These are phyloP conservation scores for Xylaria sp. DNA, from an alignment of 2,329 filamentous ascomycete species.

Conservation along the genomic window DNA sequence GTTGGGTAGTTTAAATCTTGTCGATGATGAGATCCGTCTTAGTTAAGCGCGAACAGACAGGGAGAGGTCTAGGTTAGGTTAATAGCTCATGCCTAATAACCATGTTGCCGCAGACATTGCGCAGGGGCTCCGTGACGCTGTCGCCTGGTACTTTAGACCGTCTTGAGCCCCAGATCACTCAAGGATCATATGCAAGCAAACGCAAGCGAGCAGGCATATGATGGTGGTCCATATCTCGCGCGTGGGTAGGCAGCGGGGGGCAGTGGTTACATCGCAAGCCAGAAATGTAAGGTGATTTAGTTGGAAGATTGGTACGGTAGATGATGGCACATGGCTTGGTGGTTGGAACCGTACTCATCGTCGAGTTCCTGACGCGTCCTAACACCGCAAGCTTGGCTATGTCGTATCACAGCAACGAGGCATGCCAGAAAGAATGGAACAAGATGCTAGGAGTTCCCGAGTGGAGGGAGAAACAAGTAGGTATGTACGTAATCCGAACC, in stretches of 20 bases:
- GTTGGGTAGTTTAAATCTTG: not conserved
- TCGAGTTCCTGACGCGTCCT: slow-evolving; percentile 16
- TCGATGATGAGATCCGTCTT: not conserved
- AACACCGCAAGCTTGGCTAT: not conserved
- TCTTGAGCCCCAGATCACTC: not conserved
- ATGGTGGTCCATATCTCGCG: not conserved
- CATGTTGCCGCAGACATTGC: not conserved
- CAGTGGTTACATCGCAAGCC: not conserved
- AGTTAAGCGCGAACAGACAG: not conserved
- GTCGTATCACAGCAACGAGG: not conserved
- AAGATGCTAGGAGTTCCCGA: not conserved
- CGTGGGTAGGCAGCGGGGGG: not conserved
- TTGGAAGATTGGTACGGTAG: slow-evolving; percentile 9
- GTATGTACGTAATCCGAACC: not conserved
- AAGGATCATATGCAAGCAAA: not conserved
- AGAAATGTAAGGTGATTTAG: slow-evolving; percentile 24
- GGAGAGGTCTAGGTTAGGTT: not conserved
- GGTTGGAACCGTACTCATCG: slow-evolving; percentile 18
- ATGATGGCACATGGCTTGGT: slow-evolving; percentile 6
- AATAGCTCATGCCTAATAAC: not conserved
- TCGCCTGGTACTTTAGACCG: not conserved
- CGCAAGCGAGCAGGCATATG: not conserved
- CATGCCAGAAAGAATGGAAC: not conserved
- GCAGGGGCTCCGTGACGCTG: too few relatives aligned
- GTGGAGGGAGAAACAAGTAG: not conserved